Evolutionary conservation across 2,329 filamentous ascomycete species (phyloP).

Genomic region (Orbilia blumenaviensis): DNA sequence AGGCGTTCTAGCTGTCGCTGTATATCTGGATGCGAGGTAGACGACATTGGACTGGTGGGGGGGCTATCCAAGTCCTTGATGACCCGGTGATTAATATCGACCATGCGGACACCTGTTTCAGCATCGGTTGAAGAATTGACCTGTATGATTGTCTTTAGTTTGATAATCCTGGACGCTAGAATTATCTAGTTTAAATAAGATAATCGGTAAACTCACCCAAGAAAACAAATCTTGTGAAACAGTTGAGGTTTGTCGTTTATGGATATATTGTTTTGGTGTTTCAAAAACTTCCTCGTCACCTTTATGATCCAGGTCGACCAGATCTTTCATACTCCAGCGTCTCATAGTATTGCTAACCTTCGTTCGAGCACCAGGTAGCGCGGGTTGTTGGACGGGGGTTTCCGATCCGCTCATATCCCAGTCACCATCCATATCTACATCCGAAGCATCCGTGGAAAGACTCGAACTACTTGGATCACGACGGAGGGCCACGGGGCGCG

Average conservation of each 20-base stretch:
- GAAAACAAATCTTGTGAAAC: conserved; percentile 36
- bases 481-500: conserved; percentile 6
- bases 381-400: conserved; percentile 28
- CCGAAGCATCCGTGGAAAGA: conserved; percentile 10
- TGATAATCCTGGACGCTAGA: background rate
- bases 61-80: conserved; percentile 42
- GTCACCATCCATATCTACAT: conserved; percentile 38
- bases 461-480: conserved; percentile 29
- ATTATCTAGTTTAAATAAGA: background rate
- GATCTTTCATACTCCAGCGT: conserved; percentile 41
- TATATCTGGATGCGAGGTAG: conserved; percentile 24
- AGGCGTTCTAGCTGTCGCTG: conserved; percentile 29
- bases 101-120: conserved; percentile 28
- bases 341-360: conserved; percentile 13
- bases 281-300: conserved; percentile 38
- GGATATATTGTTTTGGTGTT: conserved; percentile 40
- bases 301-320: conserved; percentile 25
- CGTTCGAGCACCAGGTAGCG: background rate
- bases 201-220: conserved; percentile 17
- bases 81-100: conserved; percentile 10
- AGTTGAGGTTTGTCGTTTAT: conserved; percentile 27
- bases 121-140: conserved; percentile 35
- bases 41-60: conserved; percentile 35
- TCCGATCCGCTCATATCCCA: conserved; percentile 36
- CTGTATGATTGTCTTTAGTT: background rate